Base-by-base conservation (phyloP, 208 protist genomes). In the Leishmania arabica region DNA sequence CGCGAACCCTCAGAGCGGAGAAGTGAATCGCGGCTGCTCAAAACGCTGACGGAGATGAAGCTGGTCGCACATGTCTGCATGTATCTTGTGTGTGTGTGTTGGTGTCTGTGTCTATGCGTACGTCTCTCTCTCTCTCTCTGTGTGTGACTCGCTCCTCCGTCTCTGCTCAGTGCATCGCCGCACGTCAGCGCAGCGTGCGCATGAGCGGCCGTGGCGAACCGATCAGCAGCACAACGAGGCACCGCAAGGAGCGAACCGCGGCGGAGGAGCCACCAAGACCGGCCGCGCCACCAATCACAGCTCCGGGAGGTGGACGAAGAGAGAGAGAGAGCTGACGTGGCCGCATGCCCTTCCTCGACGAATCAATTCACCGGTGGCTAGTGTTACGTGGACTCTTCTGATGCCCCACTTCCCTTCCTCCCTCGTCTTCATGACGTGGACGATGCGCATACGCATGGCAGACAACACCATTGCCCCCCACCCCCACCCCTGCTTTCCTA, bases 11-110 rank as follows among this genome's bases (percentile, higher is more conserved):
- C 65, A 4, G 45, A 84, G 27, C 87, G 83, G 15, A 86, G 86
- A 54, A 85, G 84, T 1, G 90, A 82, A 11, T 58, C 82, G 27
- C 72, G 85, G 75, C 6, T 73, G 90, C 24, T 71, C n/a, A 34
- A 87, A n/a, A 83, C 78, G 21, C 42, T 87, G 58, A 80, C 79
- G 27, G 76, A 78, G 53, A 81, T 81, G 79, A 78, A 77, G 68
- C 19, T 13, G 0, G 8, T 21, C 75, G 62, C 42, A n/a, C 31
- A 19, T 64, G 62, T 31, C 47, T 42, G 60, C 51, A 75, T 72
- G 58, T n/a, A 42, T 80, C 31, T 80, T 72, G 42, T 75, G 65
- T 65, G 40, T 84, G 51, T 79, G 27, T 34, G 3, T 2, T 2
- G 3, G 40, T 42, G 40, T 42, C 40, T 42, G 15, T 78, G 15